Evolutionary conservation across 2,329 filamentous ascomycete species (phyloP).

Genomic region (Catunica adiposa): DNA sequence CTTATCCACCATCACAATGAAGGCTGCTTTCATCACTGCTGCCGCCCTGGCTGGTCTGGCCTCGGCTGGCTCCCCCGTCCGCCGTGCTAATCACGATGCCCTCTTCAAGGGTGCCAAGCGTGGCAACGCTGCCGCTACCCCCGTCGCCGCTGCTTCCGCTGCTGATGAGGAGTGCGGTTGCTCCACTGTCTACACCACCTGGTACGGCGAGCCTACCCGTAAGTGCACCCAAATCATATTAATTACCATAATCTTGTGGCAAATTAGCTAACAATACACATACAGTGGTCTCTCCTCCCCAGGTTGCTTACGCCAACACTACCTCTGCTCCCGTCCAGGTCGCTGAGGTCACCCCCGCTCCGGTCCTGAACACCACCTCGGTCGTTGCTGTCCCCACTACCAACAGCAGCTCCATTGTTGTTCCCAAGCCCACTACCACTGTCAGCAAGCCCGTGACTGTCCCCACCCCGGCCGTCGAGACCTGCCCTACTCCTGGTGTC

Average conservation of each 20-base stretch:
- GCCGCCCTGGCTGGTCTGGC: conserved; percentile 42
- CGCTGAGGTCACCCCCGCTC: not conserved
- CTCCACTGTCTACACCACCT: conserved; percentile 58
- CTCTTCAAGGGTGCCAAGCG: conserved; percentile 43
- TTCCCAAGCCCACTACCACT: conserved; percentile 20
- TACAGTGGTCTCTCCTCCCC: conserved; percentile 16
- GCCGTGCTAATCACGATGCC: conserved; percentile 33
- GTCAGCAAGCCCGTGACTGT: conserved; percentile 27
- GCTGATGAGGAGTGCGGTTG: conserved; percentile 44
- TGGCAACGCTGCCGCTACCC: conserved; percentile 24
- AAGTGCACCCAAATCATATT: conserved; percentile 21
- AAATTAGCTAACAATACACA: not conserved
- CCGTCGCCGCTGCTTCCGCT: conserved; percentile 19
- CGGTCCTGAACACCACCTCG: conserved; percentile 1
- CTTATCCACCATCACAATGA: conserved; percentile 43
- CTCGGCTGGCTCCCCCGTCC: conserved; percentile 25
- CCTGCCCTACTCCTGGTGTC: conserved; percentile 48
- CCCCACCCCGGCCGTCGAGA: conserved; percentile 35
- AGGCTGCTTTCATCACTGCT: conserved; percentile 51
- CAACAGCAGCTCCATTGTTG: conserved; percentile 25
- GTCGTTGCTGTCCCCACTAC: conserved; percentile 15
- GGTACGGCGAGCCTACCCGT: conserved; percentile 51
- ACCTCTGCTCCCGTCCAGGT: conserved; percentile 3
- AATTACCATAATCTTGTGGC: not conserved
- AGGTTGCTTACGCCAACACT: conserved; percentile 4